Percentiles rank a stretch among this genome's conserved stretches.
Evolutionary conservation across 2,329 filamentous ascomycete genomes (phyloP).

Genomic region (Verticillium klebahnii): DNA sequence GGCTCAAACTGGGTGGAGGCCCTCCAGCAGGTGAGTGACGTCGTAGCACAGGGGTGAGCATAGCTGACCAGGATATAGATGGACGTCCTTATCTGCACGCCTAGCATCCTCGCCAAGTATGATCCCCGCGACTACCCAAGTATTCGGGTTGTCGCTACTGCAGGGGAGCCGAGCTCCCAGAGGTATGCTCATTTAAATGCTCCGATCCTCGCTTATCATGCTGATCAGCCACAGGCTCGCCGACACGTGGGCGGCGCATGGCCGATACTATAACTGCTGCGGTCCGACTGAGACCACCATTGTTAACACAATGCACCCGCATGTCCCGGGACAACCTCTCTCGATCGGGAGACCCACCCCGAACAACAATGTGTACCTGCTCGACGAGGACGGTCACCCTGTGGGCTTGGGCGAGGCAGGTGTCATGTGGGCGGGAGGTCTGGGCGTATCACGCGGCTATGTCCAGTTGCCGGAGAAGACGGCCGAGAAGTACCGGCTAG

Average conservation of each 20-base stretch:
- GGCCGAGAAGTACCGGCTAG: conserved; percentile 39
- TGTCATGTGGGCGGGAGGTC: conserved; percentile 52
- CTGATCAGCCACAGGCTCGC: conserved; percentile 32
- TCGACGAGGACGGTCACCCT: conserved; percentile 34
- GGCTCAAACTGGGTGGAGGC: conserved; percentile 44
- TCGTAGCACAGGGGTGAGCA: neutral
- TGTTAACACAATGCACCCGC: conserved; percentile 51
- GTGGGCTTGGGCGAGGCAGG: conserved; percentile 42
- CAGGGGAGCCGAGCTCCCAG: conserved; percentile 48
- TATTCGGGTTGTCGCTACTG: conserved; percentile 47
- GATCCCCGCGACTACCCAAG: conserved; percentile 40
- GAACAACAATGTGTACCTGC: conserved; percentile 51
- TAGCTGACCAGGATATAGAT: conserved; percentile 25
- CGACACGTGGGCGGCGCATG: conserved; percentile 47
- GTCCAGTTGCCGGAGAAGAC: conserved; percentile 47
- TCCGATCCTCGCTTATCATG: neutral
- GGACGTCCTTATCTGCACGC: conserved; percentile 51
- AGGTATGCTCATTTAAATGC: conserved; percentile 23
- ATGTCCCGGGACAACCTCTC: conserved; percentile 37
- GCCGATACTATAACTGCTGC: conserved; percentile 50
- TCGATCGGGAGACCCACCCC: conserved; percentile 51
- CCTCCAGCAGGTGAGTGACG: conserved; percentile 33
- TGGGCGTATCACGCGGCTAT: conserved; percentile 50
- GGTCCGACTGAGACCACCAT: conserved; percentile 57
- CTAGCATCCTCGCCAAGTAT: conserved; percentile 48